Evolutionary conservation across 441 rosid genomes (phyloP), one percentile per base, ranked within the genome.

Genomic region (Biscutella auriculata): DNA sequence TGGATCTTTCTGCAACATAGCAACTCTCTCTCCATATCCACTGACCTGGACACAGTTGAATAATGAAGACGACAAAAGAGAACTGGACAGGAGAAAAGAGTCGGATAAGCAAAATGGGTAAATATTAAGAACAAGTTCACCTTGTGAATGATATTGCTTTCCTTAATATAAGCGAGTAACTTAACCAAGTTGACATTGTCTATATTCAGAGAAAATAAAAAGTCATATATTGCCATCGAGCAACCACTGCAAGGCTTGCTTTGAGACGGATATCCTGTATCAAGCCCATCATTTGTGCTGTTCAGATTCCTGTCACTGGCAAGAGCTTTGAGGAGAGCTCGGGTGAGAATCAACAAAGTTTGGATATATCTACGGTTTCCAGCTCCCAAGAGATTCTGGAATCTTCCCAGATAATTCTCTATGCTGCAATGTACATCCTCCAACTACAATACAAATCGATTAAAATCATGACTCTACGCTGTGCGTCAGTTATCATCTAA

Each of bases 291-390:
- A 55, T 63, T 58, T 44, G 14, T 62, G 56, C 25, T 27, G 69
- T 41, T 50, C 66, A 48, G 76, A 60, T 67, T 71, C 35, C 63
- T 54, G 33, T 77, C 80, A 67, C 68, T 66, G 37, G 50, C 29
- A 43, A 93, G 70, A 65, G 79, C 70, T 72, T 53, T 79, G 57
- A 77, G 82, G 68, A 93, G 80, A 56, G 96, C 88, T 45, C 59
- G 67, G 51, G 85, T 76, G 39, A 93, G 75, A 66, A 87, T 85
- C 77, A 83, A 68, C 62, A 93, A 55, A 48, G 90, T 93, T 73
- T 89, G 98, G 73, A 93, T 87, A 54, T 93, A 77, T 85, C 98
- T 89, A 67, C 93, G 79, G 73, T 89, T 93, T 39, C 95, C 88
- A 71, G 91, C 81, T 65, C 96, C 96, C 79, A 93, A 71, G 29